phyloP scores from a whole-genome alignment of 495 filamentous ascomycete species.

The Trypethelium eluteriae region DNA sequence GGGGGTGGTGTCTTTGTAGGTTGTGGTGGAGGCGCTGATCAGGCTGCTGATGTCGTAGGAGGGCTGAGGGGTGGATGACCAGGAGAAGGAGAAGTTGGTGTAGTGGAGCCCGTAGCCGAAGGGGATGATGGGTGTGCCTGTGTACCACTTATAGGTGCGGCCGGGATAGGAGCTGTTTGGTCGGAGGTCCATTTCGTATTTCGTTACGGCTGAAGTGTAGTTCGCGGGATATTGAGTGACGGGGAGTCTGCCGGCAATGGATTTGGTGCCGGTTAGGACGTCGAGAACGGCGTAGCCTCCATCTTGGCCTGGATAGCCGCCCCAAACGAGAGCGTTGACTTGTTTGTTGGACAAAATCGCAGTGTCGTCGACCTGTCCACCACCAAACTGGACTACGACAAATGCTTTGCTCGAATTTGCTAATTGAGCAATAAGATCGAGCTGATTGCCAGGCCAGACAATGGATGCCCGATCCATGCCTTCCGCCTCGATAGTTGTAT shows the following conservation, averaged over 20 bases:
- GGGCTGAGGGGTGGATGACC: neutral
- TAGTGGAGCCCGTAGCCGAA: slow-evolving; percentile 49
- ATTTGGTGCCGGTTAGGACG: slow-evolving; percentile 42
- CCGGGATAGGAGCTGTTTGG: slow-evolving; percentile 38
- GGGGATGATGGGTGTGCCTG: slow-evolving; percentile 40
- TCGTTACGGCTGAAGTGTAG: slow-evolving; percentile 43
- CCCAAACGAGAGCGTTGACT: slow-evolving; percentile 43
- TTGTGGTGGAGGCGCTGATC: slow-evolving; percentile 7
- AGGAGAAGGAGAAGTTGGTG: slow-evolving; percentile 35
- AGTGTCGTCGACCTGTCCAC: slow-evolving; percentile 29
- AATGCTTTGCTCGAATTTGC: slow-evolving; percentile 41
- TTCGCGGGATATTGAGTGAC: slow-evolving; percentile 47
- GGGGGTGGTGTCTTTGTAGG: slow-evolving; percentile 18
- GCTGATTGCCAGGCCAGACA: slow-evolving; percentile 47
- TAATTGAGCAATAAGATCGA: slow-evolving; percentile 44
- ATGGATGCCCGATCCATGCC: slow-evolving; percentile 44
- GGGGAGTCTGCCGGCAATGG: slow-evolving; percentile 46
- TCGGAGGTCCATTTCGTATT: slow-evolving; percentile 45
- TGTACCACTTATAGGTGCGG: slow-evolving; percentile 52
- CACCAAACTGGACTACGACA: slow-evolving; percentile 48
- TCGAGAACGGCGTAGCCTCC: slow-evolving; percentile 45
- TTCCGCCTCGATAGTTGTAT: slow-evolving; percentile 47
- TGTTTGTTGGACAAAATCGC: slow-evolving; percentile 31
- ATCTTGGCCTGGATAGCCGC: slow-evolving; percentile 49
- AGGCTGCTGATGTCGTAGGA: slow-evolving; percentile 21